These are phyloP conservation scores for Saturnispora kantuleensis DNA, from an alignment of 805 yeast species.

Conservation along the genomic window DNA sequence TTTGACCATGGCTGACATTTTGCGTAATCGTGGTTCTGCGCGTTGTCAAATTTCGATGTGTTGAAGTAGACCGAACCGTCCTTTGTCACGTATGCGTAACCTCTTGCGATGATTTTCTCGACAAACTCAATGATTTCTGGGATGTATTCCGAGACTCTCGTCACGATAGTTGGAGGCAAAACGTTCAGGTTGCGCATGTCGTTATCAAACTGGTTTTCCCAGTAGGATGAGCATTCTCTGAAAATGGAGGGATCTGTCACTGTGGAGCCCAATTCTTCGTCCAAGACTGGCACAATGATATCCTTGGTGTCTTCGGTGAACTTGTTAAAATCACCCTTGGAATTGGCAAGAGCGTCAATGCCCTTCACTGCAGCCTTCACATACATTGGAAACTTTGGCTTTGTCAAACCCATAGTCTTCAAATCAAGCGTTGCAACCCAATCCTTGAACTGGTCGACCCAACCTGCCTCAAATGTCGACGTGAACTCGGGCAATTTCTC, in stretches of 20 bases:
- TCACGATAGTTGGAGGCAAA: constrained; percentile 71
- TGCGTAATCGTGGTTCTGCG: constrained; percentile 74
- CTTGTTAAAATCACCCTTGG: constrained; percentile 21
- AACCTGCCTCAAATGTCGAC: constrained; percentile 14
- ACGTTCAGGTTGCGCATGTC: constrained; percentile 87
- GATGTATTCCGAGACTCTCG: constrained; percentile 91
- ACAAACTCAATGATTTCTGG: constrained; percentile 87
- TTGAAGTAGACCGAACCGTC: constrained; percentile 98
- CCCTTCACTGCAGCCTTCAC: constrained; percentile 52
- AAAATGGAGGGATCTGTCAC: constrained; percentile 83
- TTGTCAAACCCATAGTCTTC: constrained; percentile 37
- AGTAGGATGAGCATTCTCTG: constrained; percentile 69
- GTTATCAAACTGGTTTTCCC: constrained; percentile 78
- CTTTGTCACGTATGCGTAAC: constrained; percentile 70
- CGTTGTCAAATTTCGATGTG: constrained; percentile 67
- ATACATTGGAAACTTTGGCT: constrained; percentile 88
- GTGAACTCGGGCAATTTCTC: constrained; percentile 43
- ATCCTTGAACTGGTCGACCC: constrained; percentile 29
- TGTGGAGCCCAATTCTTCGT: constrained; percentile 57
- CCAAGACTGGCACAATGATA: constrained; percentile 64
- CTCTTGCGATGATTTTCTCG: constrained; percentile 60
- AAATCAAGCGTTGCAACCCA: constrained; percentile 49
- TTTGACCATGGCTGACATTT: constrained; percentile 98
- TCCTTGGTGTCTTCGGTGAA: constrained; percentile 55
- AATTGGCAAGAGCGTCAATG: constrained; percentile 15